Base-by-base conservation (phyloP, 805 yeast species). In the Pichia manshurica region DNA sequence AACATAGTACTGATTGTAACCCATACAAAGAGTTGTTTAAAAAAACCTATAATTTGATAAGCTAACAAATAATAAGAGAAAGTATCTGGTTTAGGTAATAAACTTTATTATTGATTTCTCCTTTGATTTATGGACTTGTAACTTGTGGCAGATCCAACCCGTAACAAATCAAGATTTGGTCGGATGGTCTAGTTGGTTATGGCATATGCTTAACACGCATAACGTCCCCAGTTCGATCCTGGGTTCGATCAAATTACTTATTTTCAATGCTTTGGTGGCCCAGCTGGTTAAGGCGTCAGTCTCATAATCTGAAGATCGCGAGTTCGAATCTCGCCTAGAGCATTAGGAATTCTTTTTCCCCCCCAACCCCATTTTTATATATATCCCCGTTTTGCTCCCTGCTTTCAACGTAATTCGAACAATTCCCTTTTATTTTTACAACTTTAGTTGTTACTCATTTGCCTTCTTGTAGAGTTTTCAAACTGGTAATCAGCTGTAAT, bases 191-290 rank as follows among this genome's bases (percentile, higher is more conserved):
- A 89, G 96, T 89, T 73, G 96, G 96, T 89, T 81, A 90, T 90
- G 96, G 96, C 96, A 86, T 87, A 93, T 89, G 96, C 96, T 87
- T 90, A 88, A 90, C 97, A 90, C 96, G 96, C 96, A 88, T 93
- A 87, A 87, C 89, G 97, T 91, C 97, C 96, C 97, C 96, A 89
- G 97, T 91, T 91, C 97, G 96, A 91, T 88, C 97, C 97, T 89
- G 97, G 97, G 96, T 89, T 85, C 82, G 87, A 84, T 88, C 96
- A 89, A 39, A 39, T 21, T 15, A 8, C 10, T 10, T 25, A 25
- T 25, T n/a, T 39, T 39, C 12, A n/a, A n/a, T 39, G 68, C 66
- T 63, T 57, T 61, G 58, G 67, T 64, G 68, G 68, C 68, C 66
- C 68, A 64, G 67, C 58, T 59, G 68, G 66, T 61, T 64, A 63